A percentile compares a stretch with the other conserved stretches of the same genome.
Evolutionary conservation across 805 yeast genomes (phyloP).

Genomic region (Zygoascus biomembranicola): DNA sequence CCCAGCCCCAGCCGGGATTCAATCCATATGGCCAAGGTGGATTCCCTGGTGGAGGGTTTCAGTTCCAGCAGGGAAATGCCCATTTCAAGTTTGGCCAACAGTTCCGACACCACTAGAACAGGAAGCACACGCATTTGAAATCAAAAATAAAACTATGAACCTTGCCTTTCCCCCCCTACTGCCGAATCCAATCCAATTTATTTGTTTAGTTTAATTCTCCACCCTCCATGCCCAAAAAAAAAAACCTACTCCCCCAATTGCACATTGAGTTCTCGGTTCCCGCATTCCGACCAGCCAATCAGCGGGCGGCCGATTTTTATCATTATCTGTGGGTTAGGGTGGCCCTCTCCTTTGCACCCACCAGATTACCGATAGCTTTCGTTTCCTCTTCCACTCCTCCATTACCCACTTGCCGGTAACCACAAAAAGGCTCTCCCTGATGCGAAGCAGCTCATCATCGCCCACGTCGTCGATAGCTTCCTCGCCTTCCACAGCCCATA

Average conservation of each 20-base stretch:
- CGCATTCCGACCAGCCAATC: neutral
- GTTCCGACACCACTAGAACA: neutral
- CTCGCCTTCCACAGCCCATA: neutral
- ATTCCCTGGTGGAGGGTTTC: constrained; percentile 5
- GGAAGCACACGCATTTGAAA: no score
- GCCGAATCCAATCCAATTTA: no score
- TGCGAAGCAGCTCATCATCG: neutral
- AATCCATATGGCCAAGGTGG: neutral
- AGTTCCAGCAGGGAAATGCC: neutral
- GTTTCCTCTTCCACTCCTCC: neutral
- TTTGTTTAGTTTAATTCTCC: no score
- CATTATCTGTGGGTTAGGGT: neutral
- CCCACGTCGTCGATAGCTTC: neutral
- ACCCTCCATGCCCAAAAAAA: no score
- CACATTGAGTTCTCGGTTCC: no score
- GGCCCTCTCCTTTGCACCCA: no score
- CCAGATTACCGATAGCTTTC: neutral
- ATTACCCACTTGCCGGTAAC: neutral
- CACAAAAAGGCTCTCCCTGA: neutral
- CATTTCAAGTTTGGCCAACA: neutral
- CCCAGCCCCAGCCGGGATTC: constrained; percentile 1
- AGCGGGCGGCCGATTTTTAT: neutral
- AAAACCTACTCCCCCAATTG: no score
- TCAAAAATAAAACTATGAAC: no score
- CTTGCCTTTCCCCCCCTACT: no score